A percentile compares a stretch with the other conserved stretches of the same genome.
phyloP scores from a whole-genome alignment of 768 basidiomycete species.

The Pulveroboletus ravenelii region DNA sequence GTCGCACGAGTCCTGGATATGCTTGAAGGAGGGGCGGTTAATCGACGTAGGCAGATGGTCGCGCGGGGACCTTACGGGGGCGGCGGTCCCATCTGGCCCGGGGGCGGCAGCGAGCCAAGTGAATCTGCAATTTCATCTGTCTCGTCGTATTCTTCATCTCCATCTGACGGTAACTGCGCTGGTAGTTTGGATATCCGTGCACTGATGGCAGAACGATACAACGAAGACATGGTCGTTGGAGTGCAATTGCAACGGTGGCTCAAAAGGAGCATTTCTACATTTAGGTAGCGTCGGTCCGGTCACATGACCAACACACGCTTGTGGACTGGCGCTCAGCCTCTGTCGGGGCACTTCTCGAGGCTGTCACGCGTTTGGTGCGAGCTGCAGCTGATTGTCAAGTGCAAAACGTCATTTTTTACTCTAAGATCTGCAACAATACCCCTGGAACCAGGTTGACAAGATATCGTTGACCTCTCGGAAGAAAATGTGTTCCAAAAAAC shows the following conservation, averaged over 20 bases:
- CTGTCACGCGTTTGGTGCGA: too few relatives aligned
- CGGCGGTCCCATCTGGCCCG: slow-evolving; percentile 51
- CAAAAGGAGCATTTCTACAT: background rate
- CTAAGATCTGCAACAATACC: too few relatives aligned
- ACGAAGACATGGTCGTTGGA: slow-evolving; percentile 51
- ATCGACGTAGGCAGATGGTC: slow-evolving; percentile 11
- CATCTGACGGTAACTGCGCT: slow-evolving; percentile 38
- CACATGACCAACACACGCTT: background rate
- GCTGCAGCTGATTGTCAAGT: too few relatives aligned
- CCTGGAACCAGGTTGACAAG: too few relatives aligned
- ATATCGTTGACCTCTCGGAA: too few relatives aligned
- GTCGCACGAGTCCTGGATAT: slow-evolving; percentile 28
- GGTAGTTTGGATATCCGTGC: slow-evolving; percentile 77
- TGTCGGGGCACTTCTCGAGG: too few relatives aligned
- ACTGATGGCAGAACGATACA: slow-evolving; percentile 74
- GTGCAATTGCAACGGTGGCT: background rate
- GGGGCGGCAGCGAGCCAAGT: slow-evolving; percentile 55
- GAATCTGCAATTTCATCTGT: slow-evolving; percentile 51
- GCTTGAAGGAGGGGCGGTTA: slow-evolving; percentile 14
- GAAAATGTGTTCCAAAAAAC: too few relatives aligned
- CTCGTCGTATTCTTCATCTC: slow-evolving; percentile 38
- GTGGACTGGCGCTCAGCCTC: too few relatives aligned
- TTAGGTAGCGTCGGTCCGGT: background rate
- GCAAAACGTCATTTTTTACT: too few relatives aligned
- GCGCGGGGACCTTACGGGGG: slow-evolving; percentile 46